Evolutionary conservation across 2,329 filamentous ascomycete species (phyloP).

Genomic region (Monilinia fructicola): DNA sequence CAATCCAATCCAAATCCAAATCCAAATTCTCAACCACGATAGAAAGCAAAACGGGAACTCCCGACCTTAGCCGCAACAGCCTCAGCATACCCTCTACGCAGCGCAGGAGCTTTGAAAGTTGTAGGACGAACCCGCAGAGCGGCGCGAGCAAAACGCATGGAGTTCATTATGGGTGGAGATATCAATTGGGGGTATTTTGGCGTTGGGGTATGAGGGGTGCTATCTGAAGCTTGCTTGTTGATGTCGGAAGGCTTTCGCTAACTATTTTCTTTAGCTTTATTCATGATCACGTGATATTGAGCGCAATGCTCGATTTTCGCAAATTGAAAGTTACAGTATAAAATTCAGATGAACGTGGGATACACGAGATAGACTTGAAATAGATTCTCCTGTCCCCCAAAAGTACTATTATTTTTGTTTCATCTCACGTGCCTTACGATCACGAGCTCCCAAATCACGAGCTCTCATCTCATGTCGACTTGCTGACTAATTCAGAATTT

Average conservation of each 20-base stretch:
- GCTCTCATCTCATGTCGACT: too few relatives aligned
- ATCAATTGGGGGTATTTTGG: slow-evolving; percentile 45
- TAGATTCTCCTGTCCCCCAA: rapidly evolving
- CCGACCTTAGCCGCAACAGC: slow-evolving; percentile 78
- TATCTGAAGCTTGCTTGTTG: slow-evolving; percentile 31
- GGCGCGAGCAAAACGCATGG: slow-evolving; percentile 85
- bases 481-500: too few relatives aligned
- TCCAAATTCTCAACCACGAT: neutral
- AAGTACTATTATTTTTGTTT: too few relatives aligned
- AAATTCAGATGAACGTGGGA: too few relatives aligned
- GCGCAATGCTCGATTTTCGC: too few relatives aligned
- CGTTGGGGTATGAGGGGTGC: slow-evolving; percentile 29
- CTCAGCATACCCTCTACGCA: slow-evolving; percentile 90
- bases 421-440: too few relatives aligned
- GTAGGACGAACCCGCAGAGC: slow-evolving; percentile 82
- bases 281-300: neutral
- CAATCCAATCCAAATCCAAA: neutral
- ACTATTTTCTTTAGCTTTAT: slow-evolving; percentile 25
- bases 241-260: slow-evolving; percentile 19
- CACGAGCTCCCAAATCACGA: too few relatives aligned
- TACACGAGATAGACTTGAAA: too few relatives aligned
- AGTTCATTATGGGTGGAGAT: slow-evolving; percentile 72
- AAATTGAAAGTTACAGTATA: too few relatives aligned
- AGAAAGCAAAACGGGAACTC: slow-evolving; percentile 22
- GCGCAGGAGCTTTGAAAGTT: slow-evolving; percentile 70